Evolutionary conservation across 345 rosid genomes (phyloP).

Genomic region (Pelargonium nanum): DNA sequence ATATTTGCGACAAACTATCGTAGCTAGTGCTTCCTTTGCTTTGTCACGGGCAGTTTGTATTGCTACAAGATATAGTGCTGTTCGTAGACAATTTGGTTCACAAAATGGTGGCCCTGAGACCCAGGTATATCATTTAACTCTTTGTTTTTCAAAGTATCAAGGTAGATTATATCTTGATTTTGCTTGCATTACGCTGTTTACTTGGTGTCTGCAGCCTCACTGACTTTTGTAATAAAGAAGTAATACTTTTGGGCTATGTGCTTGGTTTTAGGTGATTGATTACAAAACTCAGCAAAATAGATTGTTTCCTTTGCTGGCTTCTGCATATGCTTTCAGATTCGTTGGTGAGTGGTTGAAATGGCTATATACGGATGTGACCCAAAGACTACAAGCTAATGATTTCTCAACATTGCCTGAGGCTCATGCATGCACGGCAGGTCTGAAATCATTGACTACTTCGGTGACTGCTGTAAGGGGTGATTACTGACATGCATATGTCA

Average conservation of each 20-base stretch:
- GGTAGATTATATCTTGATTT: background rate
- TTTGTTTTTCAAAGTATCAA: background rate
- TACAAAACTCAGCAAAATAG: constrained; percentile 93
- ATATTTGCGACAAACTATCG: constrained; percentile 74
- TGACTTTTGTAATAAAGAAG: constrained; percentile 4
- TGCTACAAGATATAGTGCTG: constrained; percentile 93
- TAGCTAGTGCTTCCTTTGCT: constrained; percentile 75
- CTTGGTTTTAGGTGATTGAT: constrained; percentile 67
- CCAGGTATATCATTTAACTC: constrained; percentile 41
- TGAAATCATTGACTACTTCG: constrained; percentile 91
- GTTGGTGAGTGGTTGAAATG: constrained; percentile 98
- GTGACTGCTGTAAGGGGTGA: constrained; percentile 69
- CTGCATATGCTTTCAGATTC: constrained; percentile 96
- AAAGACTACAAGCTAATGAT: constrained; percentile 77
- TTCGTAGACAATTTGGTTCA: constrained; percentile 92
- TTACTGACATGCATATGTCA: constrained; percentile 2
- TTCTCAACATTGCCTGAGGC: constrained; percentile 92
- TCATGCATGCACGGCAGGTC: constrained; percentile 98
- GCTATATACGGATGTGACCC: constrained; percentile 85
- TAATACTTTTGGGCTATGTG: constrained; percentile 14
- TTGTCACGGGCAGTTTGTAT: constrained; percentile 89
- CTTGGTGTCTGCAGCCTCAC: too few relatives aligned
- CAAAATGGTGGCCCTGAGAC: constrained; percentile 66
- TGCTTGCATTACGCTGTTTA: too few relatives aligned
- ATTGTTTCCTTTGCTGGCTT: constrained; percentile 96